A percentile compares a stretch with the other conserved stretches of the same genome.
phyloP scores from a whole-genome alignment of 1,284 basidiomycete species.

The Leccinum solheimii region DNA sequence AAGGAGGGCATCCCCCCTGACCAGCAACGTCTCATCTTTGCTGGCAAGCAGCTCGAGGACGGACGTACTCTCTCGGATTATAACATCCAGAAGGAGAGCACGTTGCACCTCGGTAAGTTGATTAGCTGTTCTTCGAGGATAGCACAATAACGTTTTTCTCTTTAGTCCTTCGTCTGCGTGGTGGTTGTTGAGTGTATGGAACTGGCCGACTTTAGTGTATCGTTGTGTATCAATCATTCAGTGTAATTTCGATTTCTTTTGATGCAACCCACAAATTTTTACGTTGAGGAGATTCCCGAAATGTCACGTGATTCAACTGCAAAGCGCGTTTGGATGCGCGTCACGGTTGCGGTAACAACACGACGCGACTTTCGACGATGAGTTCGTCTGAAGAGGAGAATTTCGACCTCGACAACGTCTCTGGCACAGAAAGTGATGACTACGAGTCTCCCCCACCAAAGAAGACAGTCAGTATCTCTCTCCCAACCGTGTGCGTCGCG shows the following conservation, averaged over 20 bases:
- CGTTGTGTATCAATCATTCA: neutral
- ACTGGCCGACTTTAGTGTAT: neutral
- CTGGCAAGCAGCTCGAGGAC: neutral
- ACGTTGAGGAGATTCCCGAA: too few relatives aligned
- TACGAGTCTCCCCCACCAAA: slow-evolving; percentile 56
- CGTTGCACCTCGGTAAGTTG: neutral
- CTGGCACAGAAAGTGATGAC: slow-evolving; percentile 64
- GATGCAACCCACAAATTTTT: too few relatives aligned
- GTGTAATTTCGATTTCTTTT: neutral
- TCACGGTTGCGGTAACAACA: neutral
- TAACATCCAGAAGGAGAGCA: neutral
- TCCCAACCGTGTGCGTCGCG: slow-evolving; percentile 5
- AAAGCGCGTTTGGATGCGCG: slow-evolving; percentile 18
- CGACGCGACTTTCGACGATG: slow-evolving; percentile 37
- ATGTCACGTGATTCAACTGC: slow-evolving; percentile 12
- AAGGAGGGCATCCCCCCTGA: neutral
- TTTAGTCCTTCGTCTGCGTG: neutral
- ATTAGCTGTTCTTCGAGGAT: neutral
- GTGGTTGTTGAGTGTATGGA: neutral
- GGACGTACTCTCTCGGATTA: neutral
- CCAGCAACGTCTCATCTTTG: neutral
- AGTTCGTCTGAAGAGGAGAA: slow-evolving; percentile 66
- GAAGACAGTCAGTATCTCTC: slow-evolving; percentile 42
- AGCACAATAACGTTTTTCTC: neutral
- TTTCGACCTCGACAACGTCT: slow-evolving; percentile 60